Conservation (phyloP, 768 basidiomycete genomes). For the Collybiopsis luxurians region DNA sequence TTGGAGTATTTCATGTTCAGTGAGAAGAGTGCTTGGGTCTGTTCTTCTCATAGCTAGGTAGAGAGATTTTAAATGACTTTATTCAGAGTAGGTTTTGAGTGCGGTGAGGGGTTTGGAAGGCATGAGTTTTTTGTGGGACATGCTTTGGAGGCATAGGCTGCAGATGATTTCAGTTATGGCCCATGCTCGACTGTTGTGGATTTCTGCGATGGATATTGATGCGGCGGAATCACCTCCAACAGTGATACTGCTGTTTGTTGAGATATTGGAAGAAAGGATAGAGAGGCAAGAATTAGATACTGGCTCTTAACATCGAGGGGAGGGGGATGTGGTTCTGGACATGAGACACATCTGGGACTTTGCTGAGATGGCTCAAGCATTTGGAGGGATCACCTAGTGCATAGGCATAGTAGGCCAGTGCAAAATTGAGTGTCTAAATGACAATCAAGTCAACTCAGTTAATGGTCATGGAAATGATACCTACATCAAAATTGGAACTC, state of each 20-base stretch:
- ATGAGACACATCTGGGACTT: constrained; percentile 53
- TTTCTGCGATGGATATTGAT: constrained; percentile 48
- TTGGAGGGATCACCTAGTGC: constrained; percentile 64
- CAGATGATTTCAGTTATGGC: constrained; percentile 70
- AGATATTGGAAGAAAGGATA: too few relatives aligned
- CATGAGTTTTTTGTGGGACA: constrained; percentile 65
- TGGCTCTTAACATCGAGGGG: constrained; percentile 40
- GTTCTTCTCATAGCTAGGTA: too few relatives aligned
- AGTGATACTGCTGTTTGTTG: too few relatives aligned
- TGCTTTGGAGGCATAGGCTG: constrained; percentile 81
- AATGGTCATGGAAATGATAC: constrained; percentile 23
- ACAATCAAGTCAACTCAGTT: constrained; percentile 7
- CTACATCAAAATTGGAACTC: constrained; percentile 54
- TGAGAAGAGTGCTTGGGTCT: too few relatives aligned
- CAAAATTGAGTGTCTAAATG: constrained; percentile 60
- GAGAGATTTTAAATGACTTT: too few relatives aligned
- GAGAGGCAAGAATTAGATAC: too few relatives aligned
- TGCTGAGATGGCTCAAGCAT: constrained; percentile 57
- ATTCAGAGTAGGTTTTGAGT: constrained; percentile 58
- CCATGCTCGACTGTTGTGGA: constrained; percentile 72
- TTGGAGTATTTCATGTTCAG: too few relatives aligned
- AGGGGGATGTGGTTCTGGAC: constrained; percentile 51
- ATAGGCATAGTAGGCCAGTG: constrained; percentile 78
- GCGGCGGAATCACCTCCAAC: constrained; percentile 29
- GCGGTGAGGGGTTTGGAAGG: constrained; percentile 48